These are phyloP conservation scores for Fusarium equiseti DNA, from an alignment of 2,329 filamentous ascomycete species.

Conservation along the genomic window DNA sequence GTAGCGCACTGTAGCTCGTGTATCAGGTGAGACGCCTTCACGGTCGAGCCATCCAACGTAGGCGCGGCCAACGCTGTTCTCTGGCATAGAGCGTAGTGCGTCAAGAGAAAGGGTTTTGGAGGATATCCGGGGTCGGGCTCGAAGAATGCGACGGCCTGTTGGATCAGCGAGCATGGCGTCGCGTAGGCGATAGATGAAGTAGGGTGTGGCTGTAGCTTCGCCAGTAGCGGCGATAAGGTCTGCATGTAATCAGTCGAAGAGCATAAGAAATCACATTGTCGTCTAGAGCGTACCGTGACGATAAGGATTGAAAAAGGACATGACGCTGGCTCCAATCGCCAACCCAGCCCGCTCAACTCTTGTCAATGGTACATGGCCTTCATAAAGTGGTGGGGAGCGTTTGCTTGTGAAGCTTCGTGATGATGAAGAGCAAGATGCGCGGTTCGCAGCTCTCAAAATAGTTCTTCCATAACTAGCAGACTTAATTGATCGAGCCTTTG, in stretches of 20 bases:
- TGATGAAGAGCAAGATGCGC: slow-evolving; percentile 36
- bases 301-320: slow-evolving; percentile 78
- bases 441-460: slow-evolving; percentile 37
- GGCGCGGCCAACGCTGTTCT: slow-evolving; percentile 80
- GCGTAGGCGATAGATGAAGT: slow-evolving; percentile 92
- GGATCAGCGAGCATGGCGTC: slow-evolving; percentile 88
- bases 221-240: slow-evolving; percentile 96
- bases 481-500: slow-evolving; percentile 37
- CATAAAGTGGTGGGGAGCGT: slow-evolving; percentile 88
- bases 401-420: slow-evolving; percentile 77
- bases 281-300: slow-evolving; percentile 71
- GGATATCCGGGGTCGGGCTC: slow-evolving; percentile 88
- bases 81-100: slow-evolving; percentile 77
- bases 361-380: slow-evolving; percentile 91
- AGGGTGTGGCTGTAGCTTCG: slow-evolving; percentile 93
- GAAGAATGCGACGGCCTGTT: slow-evolving; percentile 90
- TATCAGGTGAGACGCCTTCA: slow-evolving; percentile 93
- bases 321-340: slow-evolving; percentile 72
- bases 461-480: slow-evolving; percentile 21
- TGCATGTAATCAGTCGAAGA: slow-evolving; percentile 48
- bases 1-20: slow-evolving; percentile 83
- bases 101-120: slow-evolving; percentile 76
- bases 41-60: slow-evolving; percentile 94
- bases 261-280: not conserved
- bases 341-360: slow-evolving; percentile 79